Conservation (phyloP, 768 basidiomycete genomes). For the Leccinum obscurum region DNA sequence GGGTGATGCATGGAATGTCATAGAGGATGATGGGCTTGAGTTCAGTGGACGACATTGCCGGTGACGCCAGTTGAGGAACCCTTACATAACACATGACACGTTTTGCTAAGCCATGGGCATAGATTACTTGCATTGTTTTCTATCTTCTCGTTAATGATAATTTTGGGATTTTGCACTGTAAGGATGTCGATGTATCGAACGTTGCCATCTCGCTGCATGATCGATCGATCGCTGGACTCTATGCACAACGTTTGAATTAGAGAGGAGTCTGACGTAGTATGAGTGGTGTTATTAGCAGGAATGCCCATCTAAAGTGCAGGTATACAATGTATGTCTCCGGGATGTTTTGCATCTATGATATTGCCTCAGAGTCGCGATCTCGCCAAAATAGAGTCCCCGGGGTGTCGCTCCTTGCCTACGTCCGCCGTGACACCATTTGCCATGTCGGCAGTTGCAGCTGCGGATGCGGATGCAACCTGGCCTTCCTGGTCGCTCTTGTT, state of each 20-base stretch:
- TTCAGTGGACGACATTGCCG: constrained; percentile 11
- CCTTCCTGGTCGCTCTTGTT: constrained; percentile 9
- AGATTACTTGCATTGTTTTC: background rate
- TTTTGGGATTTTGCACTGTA: background rate
- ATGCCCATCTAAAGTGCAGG: background rate
- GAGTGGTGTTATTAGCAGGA: constrained; percentile 12
- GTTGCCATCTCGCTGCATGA: background rate
- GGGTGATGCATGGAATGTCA: constrained; percentile 34
- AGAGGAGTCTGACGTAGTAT: background rate
- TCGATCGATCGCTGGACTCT: background rate
- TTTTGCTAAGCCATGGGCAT: background rate
- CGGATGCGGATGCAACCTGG: background rate
- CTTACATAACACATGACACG: too few species aligned
- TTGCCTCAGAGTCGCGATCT: constrained; percentile 20
- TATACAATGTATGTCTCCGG: background rate
- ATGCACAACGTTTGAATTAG: background rate
- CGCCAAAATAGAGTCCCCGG: constrained; percentile 9
- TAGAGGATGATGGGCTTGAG: constrained; percentile 34
- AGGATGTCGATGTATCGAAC: background rate
- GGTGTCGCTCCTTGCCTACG: background rate
- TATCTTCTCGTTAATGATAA: background rate
- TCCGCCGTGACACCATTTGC: background rate
- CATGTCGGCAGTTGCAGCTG: background rate
- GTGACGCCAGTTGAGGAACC: background rate
- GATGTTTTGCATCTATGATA: background rate